Evolutionary conservation across 139 green algal species (phyloP).

Genomic region (Coccomyxa sp.): DNA sequence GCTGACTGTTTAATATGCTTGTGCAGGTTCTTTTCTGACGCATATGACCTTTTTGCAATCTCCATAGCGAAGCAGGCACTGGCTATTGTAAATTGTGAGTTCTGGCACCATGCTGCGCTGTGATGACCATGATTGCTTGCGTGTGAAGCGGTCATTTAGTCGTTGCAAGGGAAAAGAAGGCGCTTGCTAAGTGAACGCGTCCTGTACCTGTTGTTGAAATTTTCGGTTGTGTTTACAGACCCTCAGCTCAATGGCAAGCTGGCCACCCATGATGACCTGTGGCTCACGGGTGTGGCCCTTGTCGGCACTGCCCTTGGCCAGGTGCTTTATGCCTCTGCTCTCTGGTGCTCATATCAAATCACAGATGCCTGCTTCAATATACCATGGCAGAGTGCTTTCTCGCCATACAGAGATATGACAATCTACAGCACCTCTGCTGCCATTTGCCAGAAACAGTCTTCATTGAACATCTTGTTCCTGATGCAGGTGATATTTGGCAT

Average conservation of each 20-base stretch:
- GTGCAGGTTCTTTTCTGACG: conserved; percentile 18
- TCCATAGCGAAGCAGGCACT: conserved; percentile 6
- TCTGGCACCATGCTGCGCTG: no score
- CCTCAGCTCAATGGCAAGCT: conserved; percentile 4
- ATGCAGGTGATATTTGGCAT: conserved; percentile 34
- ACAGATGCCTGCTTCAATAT: neutral
- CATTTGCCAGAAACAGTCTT: no score
- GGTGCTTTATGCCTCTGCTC: neutral
- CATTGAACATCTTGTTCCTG: neutral
- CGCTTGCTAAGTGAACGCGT: neutral
- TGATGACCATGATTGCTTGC: no score
- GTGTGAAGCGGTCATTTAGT: no score
- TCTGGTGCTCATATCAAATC: neutral
- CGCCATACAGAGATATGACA: no score
- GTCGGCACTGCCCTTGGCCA: conserved; percentile 16
- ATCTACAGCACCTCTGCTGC: no score
- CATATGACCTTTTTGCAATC: conserved; percentile 20
- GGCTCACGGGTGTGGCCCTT: conserved; percentile 14
- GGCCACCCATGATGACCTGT: conserved; percentile 3
- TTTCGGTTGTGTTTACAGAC: neutral
- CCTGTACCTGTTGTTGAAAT: neutral
- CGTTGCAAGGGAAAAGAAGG: no score
- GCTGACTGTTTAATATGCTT: no score
- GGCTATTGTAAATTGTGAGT: conserved; percentile 4
- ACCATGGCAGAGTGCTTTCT: no score